Conservation (phyloP, 306 rosid species). For the Ormosia emarginata region DNA sequence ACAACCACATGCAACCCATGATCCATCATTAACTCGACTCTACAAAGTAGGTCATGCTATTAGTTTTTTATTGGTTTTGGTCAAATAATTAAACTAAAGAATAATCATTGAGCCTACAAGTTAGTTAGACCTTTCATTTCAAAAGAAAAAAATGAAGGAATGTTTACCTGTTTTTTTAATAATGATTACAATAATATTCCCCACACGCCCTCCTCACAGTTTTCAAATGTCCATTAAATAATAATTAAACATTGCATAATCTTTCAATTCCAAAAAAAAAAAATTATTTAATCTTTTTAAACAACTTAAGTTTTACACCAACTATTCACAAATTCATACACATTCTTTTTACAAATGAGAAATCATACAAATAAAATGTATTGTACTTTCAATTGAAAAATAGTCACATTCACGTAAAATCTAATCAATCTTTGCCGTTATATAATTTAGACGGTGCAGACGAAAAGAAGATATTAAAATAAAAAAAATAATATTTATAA, state of each 20-base stretch:
- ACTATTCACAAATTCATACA: background rate
- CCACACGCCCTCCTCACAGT: background rate
- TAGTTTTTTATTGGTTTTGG: background rate
- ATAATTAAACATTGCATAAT: background rate
- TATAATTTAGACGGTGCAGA: too few relatives aligned
- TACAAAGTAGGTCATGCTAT: background rate
- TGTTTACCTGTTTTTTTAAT: background rate
- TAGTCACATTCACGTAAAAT: too few relatives aligned
- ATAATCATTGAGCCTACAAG: background rate
- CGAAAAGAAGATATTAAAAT: too few relatives aligned
- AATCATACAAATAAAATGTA: background rate
- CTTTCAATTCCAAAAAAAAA: background rate
- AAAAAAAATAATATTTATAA: too few relatives aligned
- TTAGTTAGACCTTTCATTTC: background rate
- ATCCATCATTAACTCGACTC: conserved; percentile 18
- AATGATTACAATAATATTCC: background rate
- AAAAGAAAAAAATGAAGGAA: background rate
- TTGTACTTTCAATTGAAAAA: too few relatives aligned
- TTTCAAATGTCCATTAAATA: background rate
- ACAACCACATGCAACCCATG: conserved; percentile 33
- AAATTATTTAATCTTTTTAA: background rate
- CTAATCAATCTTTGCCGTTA: too few relatives aligned
- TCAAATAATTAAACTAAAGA: background rate
- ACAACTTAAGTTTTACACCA: background rate
- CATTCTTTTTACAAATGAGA: too few relatives aligned